Base-by-base conservation (phyloP, 2,329 filamentous ascomycete genomes). In the Beauveria asiatica region DNA sequence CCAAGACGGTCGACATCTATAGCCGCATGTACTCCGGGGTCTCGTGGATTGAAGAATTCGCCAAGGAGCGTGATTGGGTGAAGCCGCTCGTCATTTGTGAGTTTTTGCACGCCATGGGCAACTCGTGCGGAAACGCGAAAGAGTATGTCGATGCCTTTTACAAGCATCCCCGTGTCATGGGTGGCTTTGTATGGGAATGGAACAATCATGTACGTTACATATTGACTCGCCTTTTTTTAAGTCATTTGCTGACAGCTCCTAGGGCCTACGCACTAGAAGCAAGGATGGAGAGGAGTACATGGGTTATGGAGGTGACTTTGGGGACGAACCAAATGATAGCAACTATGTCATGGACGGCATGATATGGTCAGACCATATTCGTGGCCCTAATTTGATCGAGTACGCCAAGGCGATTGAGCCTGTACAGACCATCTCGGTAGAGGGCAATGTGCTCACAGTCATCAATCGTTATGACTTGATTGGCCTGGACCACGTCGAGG, bases 71-170 rank as follows among this genome's bases (percentile, higher is more conserved):
- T 19, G 69, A 74, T n/a, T 78, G 75, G 75, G 67, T 72, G 44
- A 82, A 87, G 68, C 84, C 84, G 0, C 74, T 87, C 0, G 74
- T 87, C 1, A 74, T 82, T 46, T 82, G 79, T 58, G 81, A 84
- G 61, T 83, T 76, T 61, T 74, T 74, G 0, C 80, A 83, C 64
- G 86, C 87, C 0, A 90, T 90, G 87, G 88, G 87, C 0, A 90
- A 89, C 61, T 87, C 86, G 0, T 87, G 85, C 0, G 87, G 87
- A 1, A 82, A 80, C 1, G 74, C 89, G 53, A 79, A 84, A 62
- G 86, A 89, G 62, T 90, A 90, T 62, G 74, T 87, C 13, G 80
- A 87, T 7, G 78, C 80, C 0, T 90, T 89, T 69, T 82, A 84
- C 66, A 77, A 79, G 48, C 78, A 75, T 33, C 68, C 69, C 0